Percentiles rank a stretch among this genome's conserved stretches.
Evolutionary conservation across 805 yeast species (phyloP).

Genomic region (Grigorovia yakushimaensis): DNA sequence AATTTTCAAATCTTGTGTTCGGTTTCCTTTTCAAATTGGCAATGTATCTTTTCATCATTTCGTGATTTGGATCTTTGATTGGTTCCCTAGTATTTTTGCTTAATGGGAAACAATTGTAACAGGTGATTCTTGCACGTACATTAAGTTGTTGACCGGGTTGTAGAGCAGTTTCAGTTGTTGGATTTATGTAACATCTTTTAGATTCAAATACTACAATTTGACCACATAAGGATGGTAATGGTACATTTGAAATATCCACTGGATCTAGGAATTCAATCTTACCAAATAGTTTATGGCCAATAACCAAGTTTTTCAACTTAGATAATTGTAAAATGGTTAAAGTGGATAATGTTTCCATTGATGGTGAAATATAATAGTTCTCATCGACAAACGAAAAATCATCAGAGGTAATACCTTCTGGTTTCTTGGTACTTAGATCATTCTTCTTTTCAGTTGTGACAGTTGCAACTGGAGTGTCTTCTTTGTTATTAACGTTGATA

Average conservation of each 20-base stretch:
- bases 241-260: slow-evolving; percentile 68
- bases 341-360: slow-evolving; percentile 49
- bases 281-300: slow-evolving; percentile 73
- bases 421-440: background rate
- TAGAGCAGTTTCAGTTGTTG: slow-evolving; percentile 51
- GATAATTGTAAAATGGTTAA: slow-evolving; percentile 57
- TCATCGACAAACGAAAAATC: slow-evolving; percentile 47
- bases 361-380: slow-evolving; percentile 85
- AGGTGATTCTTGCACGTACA: slow-evolving; percentile 59
- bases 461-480: background rate
- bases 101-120: slow-evolving; percentile 80
- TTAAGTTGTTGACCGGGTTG: slow-evolving; percentile 74
- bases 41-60: slow-evolving; percentile 59
- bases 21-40: slow-evolving; percentile 45
- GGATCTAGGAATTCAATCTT: slow-evolving; percentile 66
- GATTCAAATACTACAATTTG: slow-evolving; percentile 51
- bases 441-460: background rate
- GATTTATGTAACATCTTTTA: slow-evolving; percentile 60
- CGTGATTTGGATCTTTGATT: slow-evolving; percentile 69
- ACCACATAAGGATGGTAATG: slow-evolving; percentile 59
- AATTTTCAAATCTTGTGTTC: slow-evolving; percentile 53
- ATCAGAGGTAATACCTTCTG: slow-evolving; percentile 13
- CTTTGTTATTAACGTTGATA: background rate
- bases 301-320: slow-evolving; percentile 49
- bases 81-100: slow-evolving; percentile 61